These are phyloP conservation scores for Pythium diclinum DNA, from an alignment of 352 stramenopile species.

Conservation along the genomic window DNA sequence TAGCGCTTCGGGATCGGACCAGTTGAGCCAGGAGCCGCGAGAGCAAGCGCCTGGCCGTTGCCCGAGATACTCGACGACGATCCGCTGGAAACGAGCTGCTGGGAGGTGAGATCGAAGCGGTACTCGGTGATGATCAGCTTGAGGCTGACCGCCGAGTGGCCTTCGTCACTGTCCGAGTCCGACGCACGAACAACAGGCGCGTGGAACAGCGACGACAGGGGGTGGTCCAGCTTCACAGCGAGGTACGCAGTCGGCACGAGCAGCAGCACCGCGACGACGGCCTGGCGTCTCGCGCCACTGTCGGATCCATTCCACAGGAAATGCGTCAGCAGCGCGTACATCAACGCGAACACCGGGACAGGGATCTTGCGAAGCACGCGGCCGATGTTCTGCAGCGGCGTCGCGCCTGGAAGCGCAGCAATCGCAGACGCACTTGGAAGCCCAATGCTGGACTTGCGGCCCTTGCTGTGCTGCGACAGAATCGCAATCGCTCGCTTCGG, in stretches of 20 bases:
- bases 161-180: constrained; percentile 18
- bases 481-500: constrained; percentile 44
- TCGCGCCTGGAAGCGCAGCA: constrained; percentile 8
- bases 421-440: constrained; percentile 10
- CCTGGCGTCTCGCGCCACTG: constrained; percentile 30
- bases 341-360: constrained; percentile 60
- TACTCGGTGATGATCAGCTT: constrained; percentile 80
- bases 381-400: constrained; percentile 16
- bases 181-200: constrained; percentile 26
- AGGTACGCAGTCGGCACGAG: constrained; percentile 65
- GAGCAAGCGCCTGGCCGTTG: constrained; percentile 3
- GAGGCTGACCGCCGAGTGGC: constrained; percentile 31
- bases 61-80: constrained; percentile 12
- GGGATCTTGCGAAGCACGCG: constrained; percentile 38
- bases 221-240: constrained; percentile 70
- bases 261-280: constrained; percentile 59
- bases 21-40: constrained; percentile 10
- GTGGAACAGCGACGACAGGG: constrained; percentile 61
- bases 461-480: constrained; percentile 26
- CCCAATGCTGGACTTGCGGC: constrained; percentile 15
- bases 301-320: constrained; percentile 51
- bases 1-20: constrained; percentile 53
- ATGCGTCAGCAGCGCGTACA: constrained; percentile 68
- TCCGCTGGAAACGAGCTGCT: not conserved
- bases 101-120: constrained; percentile 36